Conservation (phyloP, 2,329 filamentous ascomycete species). For the Colletotrichum acutatum region DNA sequence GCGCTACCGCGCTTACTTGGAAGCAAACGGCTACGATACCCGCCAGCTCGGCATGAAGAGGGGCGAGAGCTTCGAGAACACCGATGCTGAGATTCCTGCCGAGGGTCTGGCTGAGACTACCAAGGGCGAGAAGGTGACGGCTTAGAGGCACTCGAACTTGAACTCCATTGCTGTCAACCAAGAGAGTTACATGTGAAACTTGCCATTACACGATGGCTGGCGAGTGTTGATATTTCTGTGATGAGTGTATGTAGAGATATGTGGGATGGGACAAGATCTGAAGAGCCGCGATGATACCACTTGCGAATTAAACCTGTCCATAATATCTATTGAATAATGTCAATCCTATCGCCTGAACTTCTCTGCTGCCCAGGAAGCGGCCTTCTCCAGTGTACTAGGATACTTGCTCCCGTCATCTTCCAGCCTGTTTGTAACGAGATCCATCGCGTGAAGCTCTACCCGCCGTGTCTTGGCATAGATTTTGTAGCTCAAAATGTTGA, state of each 20-base stretch:
- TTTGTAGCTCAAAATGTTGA: not conserved
- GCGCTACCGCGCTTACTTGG: constrained; percentile 79
- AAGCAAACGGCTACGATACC: constrained; percentile 81
- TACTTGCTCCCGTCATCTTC: not conserved
- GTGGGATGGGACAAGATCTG: not conserved
- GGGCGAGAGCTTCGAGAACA: constrained; percentile 39
- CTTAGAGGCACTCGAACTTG: not conserved
- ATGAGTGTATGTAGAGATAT: not conserved
- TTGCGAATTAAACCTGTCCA: not conserved
- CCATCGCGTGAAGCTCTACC: not conserved
- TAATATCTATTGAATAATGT: not conserved
- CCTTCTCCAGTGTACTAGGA: not conserved
- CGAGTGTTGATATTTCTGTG: not conserved
- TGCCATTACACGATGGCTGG: too few relatives aligned
- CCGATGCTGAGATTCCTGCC: not conserved
- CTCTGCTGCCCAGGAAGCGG: not conserved
- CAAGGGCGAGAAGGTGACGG: constrained; percentile 6
- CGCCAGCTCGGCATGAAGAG: constrained; percentile 59
- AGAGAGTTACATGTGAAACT: too few relatives aligned
- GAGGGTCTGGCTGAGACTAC: not conserved
- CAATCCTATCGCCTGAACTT: not conserved
- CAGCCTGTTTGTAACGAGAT: not conserved
- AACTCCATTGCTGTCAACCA: not conserved
- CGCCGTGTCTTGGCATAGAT: not conserved
- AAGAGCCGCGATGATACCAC: not conserved